Conservation (phyloP, 2,329 filamentous ascomycete genomes). For the Aspergillus arachidicola region DNA sequence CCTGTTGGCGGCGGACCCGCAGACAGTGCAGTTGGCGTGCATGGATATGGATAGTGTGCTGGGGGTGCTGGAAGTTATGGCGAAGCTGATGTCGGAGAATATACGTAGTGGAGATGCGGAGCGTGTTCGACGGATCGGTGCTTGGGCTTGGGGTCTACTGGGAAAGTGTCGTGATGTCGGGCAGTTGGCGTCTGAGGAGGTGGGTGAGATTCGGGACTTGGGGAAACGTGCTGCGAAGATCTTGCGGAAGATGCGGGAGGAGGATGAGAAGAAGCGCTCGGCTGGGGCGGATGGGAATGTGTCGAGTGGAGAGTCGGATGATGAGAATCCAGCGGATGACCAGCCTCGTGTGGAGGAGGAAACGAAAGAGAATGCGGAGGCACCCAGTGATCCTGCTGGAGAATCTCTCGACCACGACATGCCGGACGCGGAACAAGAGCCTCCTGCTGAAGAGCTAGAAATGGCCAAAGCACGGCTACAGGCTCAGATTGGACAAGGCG, state of each 20-base stretch:
- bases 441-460: constrained; percentile 45
- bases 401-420: constrained; percentile 17
- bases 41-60: constrained; percentile 66
- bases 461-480: constrained; percentile 53
- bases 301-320: constrained; percentile 25
- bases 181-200: constrained; percentile 73
- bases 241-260: constrained; percentile 49
- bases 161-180: constrained; percentile 74
- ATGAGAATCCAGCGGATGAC: constrained; percentile 11
- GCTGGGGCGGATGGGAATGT: constrained; percentile 27
- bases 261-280: constrained; percentile 37
- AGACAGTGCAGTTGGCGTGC: constrained; percentile 52
- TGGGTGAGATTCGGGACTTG: constrained; percentile 75
- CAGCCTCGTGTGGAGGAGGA: not conserved
- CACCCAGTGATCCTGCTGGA: constrained; percentile 1
- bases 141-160: constrained; percentile 84
- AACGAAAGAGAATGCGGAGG: constrained; percentile 4
- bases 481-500: constrained; percentile 33
- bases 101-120: constrained; percentile 63
- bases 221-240: constrained; percentile 71
- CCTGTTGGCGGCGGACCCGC: constrained; percentile 47
- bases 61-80: constrained; percentile 64
- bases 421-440: constrained; percentile 18
- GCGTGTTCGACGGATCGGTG: constrained; percentile 68
- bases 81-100: constrained; percentile 61